Evolutionary conservation across 768 basidiomycete genomes (phyloP), one percentile per base, ranked within the genome.

Genomic region (Lactarius akahatsu): DNA sequence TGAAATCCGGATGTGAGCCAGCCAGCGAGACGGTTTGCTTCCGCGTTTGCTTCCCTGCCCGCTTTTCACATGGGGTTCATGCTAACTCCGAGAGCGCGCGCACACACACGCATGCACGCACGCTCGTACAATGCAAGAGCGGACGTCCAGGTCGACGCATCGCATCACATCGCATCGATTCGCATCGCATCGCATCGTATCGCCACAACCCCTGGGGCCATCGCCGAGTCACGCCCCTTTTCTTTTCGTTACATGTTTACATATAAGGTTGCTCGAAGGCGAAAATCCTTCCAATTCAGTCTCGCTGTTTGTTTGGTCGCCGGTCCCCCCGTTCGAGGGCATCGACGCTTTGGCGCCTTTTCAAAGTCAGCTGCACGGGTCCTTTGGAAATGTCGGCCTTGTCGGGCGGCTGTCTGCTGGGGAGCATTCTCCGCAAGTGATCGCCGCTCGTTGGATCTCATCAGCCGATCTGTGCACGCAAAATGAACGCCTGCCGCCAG

Each of bases 221-320:
- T 59, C 62, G 58, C 52, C 57, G 43, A 34, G 34, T 66, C 56
- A 52, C 55, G 61, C 47, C 11, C 59, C 36, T 54, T 34, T 26
- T 50, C 47, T 23, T 47, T 55, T 45, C 32, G 20, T 61, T 62
- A n/a, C 40, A 47, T 18, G 50, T 30, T 58, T 30, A 54, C 65
- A 67, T 59, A 67, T 66, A 69, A 69, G 68, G 65, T 69, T 67
- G 68, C 54, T 52, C 68, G 65, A 67, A 67, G 68, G 68, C 65
- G 68, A 69, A 67, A 69, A 69, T 69, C 68, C 62, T 67, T 69
- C 65, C 40, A 62, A 67, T 69, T 67, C 65, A 67, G 60, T 67
- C 58, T 59, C 65, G 68, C 68, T 40, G 32, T 62, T 69, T 67
- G 34, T 67, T 66, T 67, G 61, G 68, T 62, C 65, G 11, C 68